Evolutionary conservation across 2,329 filamentous ascomycete species (phyloP), one percentile per base, ranked within the genome.

Genomic region (Xylariaceae sp.): DNA sequence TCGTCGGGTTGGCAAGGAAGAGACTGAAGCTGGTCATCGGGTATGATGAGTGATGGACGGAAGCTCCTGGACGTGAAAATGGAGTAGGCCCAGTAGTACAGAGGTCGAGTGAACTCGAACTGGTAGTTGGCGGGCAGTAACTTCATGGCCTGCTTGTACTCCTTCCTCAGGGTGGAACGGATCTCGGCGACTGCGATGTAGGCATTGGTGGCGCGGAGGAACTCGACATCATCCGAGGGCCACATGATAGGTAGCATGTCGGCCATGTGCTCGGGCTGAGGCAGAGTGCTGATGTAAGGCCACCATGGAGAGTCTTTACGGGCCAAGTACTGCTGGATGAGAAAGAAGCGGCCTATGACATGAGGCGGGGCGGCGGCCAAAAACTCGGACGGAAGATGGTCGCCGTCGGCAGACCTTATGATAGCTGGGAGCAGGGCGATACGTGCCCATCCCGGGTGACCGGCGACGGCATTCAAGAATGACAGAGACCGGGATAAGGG

Each of bases 51-150:
- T 3, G 76, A 79, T 0, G 80, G 76, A 2, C 79, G 71, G 59
- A 85, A 86, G 60, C 81, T 84, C 54, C 82, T 74, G 55, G 77
- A 82, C 2, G 79, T 79, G 52, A 83, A 84, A 45, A 85, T 76
- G 54, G 75, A 76, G 55, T 80, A 83, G 0, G 82, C 77, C 82
- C 82, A 85, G 51, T 76, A 67, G 55, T 85, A 84, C 4, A 85
- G 68, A 3, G 67, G 57, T n/a, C 67, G 60, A 0, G 70, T 72
- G 52, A 76, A 73, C 2, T 66, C 64, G 1, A 55, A 52, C 46
- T 53, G 67, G 35, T 54, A 57, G 12, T 37, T 61, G 54, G 37
- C 61, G 47, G 59, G 57, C 17, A 79, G 61, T 3, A 70, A 52
- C 33, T 61, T 66, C 11, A 63, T 55, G 0, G 74, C 75, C 2